Evolutionary conservation across 208 protist genomes (phyloP).

Genomic region (Porcisia deanei): DNA sequence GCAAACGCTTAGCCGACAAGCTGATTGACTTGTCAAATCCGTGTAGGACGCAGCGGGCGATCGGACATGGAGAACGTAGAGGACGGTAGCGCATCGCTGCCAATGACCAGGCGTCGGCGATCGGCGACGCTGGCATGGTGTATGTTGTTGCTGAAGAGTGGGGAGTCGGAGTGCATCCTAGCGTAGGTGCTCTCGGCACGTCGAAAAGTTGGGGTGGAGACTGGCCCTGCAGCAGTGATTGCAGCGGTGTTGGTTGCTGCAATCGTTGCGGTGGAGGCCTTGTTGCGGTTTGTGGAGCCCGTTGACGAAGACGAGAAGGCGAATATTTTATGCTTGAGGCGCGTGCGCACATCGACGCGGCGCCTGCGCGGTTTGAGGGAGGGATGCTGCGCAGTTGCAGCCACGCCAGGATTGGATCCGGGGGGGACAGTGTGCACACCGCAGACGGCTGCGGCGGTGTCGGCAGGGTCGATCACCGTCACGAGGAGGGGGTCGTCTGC

Average conservation of each 20-base stretch:
- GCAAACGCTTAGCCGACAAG: background rate
- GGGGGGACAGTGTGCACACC: background rate
- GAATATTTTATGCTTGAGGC: background rate
- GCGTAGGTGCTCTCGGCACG: slow-evolving; percentile 12
- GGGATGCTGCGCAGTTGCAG: background rate
- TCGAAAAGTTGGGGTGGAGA: background rate
- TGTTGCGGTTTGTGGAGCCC: background rate
- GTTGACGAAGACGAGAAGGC: background rate
- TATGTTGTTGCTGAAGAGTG: background rate
- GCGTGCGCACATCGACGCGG: slow-evolving; percentile 4
- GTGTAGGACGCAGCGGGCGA: slow-evolving; percentile 1
- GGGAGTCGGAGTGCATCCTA: background rate
- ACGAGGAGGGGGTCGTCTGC: background rate
- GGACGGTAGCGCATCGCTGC: background rate
- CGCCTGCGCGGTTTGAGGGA: slow-evolving; percentile 1
- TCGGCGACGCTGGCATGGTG: background rate
- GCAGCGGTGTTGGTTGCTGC: background rate
- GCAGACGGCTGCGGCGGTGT: background rate
- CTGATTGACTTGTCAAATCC: background rate
- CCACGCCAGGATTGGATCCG: background rate
- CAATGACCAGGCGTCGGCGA: slow-evolving; percentile 22
- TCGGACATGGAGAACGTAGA: background rate
- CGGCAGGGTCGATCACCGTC: slow-evolving; percentile 6
- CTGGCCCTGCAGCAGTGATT: slow-evolving; percentile 9
- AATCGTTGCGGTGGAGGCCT: background rate